These are phyloP conservation scores for Batkoa obscura DNA, from an alignment of 371 early-diverging fungal species.

Conservation along the genomic window DNA sequence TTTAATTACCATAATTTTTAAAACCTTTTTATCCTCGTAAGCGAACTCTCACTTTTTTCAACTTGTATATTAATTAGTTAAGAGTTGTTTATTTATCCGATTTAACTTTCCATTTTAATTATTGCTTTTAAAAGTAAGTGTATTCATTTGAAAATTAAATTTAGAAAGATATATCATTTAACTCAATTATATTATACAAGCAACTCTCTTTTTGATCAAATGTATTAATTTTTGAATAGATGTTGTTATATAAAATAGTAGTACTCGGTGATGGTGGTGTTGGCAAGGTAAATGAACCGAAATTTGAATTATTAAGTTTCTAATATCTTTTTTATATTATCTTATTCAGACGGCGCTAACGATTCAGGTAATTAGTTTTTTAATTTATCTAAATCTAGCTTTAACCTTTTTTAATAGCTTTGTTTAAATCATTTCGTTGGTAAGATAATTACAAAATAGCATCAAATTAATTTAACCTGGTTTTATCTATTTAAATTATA, in stretches of 20 bases:
- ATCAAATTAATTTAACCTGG: background rate
- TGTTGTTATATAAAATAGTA: constrained; percentile 11
- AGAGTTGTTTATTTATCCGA: too few species aligned
- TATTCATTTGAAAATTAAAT: too few species aligned
- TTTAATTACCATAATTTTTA: too few species aligned
- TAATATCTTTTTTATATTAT: background rate
- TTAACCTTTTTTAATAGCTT: constrained; percentile 2
- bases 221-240: background rate
- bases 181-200: too few species aligned
- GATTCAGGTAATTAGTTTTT: constrained; percentile 9
- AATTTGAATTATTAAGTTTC: background rate
- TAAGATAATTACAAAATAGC: too few species aligned
- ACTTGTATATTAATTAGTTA: too few species aligned
- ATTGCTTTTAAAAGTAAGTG: too few species aligned
- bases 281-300: constrained; percentile 12
- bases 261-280: constrained; percentile 13
- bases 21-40: too few species aligned
- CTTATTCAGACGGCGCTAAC: constrained; percentile 9
- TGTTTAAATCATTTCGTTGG: constrained; percentile 13
- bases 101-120: too few species aligned
- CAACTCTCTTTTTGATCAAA: too few species aligned
- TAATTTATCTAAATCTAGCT: background rate
- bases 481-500: background rate
- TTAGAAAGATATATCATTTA: too few species aligned
- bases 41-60: too few species aligned